Percentiles rank a stretch among this genome's conserved stretches.
These are phyloP conservation scores for Exophiala bonariae DNA, from an alignment of 2,329 filamentous ascomycete genomes.

Conservation along the genomic window DNA sequence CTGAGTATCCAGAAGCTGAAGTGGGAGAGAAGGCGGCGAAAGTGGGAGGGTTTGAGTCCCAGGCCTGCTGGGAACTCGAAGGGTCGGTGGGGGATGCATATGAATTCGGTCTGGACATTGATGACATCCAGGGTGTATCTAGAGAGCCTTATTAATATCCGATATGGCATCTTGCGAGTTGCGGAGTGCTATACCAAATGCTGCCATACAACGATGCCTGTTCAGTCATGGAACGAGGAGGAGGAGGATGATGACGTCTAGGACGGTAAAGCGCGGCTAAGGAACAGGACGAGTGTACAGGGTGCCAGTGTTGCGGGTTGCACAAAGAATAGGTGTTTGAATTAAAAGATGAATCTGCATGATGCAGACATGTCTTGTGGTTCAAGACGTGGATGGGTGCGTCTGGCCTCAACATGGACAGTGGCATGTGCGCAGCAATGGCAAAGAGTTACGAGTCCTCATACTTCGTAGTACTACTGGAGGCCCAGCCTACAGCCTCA, in stretches of 20 bases:
- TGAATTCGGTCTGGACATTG: slow-evolving; percentile 49
- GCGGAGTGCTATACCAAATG: slow-evolving; percentile 37
- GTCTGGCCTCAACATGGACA: too few relatives aligned
- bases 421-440: slow-evolving; percentile 9
- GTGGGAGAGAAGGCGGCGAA: slow-evolving; percentile 87
- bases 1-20: slow-evolving; percentile 67
- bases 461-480: too few relatives aligned
- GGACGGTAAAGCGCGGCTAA: slow-evolving; percentile 2
- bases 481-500: too few relatives aligned
- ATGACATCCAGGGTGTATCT: slow-evolving; percentile 56
- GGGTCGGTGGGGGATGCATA: slow-evolving; percentile 40
- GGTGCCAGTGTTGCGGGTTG: too few relatives aligned
- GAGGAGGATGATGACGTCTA: slow-evolving; percentile 7
- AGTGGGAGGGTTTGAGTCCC: slow-evolving; percentile 64
- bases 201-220: slow-evolving; percentile 49
- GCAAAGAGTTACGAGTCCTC: slow-evolving; percentile 7
- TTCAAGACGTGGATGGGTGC: neutral
- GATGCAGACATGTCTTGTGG: neutral
- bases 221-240: slow-evolving; percentile 16
- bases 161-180: too few relatives aligned
- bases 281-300: too few relatives aligned
- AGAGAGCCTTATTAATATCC: too few relatives aligned
- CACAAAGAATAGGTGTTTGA: neutral
- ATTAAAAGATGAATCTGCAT: neutral
- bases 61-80: slow-evolving; percentile 32